Evolutionary conservation across 768 basidiomycete species (phyloP).

Genomic region (Suillus cothurnatus): DNA sequence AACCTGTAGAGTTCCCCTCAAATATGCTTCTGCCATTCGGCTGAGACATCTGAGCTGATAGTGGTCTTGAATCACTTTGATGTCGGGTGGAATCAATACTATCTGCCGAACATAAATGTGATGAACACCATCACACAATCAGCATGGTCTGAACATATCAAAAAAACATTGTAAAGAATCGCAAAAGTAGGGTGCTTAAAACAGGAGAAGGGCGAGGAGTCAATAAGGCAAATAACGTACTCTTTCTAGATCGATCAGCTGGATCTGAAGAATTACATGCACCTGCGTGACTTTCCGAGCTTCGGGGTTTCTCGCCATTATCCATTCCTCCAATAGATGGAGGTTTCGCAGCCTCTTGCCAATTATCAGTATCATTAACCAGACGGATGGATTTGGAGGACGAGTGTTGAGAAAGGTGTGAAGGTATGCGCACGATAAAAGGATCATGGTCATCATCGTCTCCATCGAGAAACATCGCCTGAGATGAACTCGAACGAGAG

Average conservation of each 20-base stretch:
- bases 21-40: conserved; percentile 42
- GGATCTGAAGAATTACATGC: conserved; percentile 25
- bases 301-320: neutral
- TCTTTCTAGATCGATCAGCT: conserved; percentile 36
- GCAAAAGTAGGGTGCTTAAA: neutral
- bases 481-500: conserved; percentile 6
- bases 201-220: neutral
- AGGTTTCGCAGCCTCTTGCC: conserved; percentile 48
- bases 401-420: conserved; percentile 33
- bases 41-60: conserved; percentile 34
- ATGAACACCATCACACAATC: conserved; percentile 7
- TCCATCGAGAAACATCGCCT: conserved; percentile 14
- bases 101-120: conserved; percentile 20
- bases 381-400: conserved; percentile 27
- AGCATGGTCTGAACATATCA: conserved; percentile 7
- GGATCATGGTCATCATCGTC: conserved; percentile 40
- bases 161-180: conserved; percentile 1
- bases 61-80: conserved; percentile 30
- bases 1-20: conserved; percentile 25
- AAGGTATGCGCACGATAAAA: conserved; percentile 44
- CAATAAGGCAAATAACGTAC: conserved; percentile 34
- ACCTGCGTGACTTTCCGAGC: conserved; percentile 6
- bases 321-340: neutral
- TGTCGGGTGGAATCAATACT: conserved; percentile 32
- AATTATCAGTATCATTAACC: conserved; percentile 36